These are phyloP conservation scores for Panus rudis DNA, from an alignment of 768 basidiomycete species.

Conservation along the genomic window DNA sequence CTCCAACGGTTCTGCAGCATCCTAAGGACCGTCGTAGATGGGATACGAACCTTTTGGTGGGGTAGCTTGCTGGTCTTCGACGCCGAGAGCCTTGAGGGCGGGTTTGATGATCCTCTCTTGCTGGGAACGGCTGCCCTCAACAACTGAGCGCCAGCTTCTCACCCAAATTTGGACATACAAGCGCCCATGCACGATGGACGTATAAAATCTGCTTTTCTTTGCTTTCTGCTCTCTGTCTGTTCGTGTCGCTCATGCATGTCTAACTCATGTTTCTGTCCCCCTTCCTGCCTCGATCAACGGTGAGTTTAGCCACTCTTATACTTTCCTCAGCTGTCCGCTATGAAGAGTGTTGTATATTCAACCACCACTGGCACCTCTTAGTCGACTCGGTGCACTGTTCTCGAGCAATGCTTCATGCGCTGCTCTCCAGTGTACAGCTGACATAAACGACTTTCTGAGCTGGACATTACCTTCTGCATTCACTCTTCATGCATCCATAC, in stretches of 20 bases:
- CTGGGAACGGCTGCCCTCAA: no score
- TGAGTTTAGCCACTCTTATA: conserved; percentile 20
- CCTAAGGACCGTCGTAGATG: no score
- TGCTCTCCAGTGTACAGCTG: conserved; percentile 51
- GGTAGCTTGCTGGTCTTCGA: background rate
- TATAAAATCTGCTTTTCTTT: no score
- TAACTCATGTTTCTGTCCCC: no score
- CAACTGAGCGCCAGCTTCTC: no score
- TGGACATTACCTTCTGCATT: background rate
- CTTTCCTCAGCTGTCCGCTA: conserved; percentile 23
- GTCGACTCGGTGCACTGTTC: conserved; percentile 57
- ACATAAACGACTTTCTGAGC: conserved; percentile 67
- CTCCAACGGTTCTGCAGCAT: no score
- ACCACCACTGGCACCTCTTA: conserved; percentile 86
- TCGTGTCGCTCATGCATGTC: no score
- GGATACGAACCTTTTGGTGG: background rate
- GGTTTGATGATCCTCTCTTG: background rate
- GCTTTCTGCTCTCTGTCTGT: no score
- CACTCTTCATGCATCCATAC: no score
- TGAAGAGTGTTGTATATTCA: conserved; percentile 81
- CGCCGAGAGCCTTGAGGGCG: conserved; percentile 1
- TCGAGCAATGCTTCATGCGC: conserved; percentile 14
- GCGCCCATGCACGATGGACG: no score
- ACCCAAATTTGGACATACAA: no score
- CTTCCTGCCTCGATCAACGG: no score